phyloP scores from a whole-genome alignment of 2,329 filamentous ascomycete genomes.

The Hypoxylon sp. region DNA sequence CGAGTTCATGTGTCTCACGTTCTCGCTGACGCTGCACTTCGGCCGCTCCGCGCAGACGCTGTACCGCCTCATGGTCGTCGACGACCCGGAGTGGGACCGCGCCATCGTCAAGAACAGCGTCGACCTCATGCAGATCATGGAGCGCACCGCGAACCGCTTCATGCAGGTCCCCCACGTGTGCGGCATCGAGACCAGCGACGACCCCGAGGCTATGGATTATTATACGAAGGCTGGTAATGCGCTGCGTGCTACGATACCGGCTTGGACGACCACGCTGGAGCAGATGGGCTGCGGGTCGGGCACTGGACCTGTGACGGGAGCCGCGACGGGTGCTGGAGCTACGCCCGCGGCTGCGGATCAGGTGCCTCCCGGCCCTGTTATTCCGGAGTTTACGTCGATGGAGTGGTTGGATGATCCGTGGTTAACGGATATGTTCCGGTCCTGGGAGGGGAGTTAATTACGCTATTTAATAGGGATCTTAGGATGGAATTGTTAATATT shows the following conservation, averaged over 20 bases:
- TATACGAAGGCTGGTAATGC: conserved; percentile 46
- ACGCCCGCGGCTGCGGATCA: conserved; percentile 7
- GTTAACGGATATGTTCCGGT: conserved; percentile 45
- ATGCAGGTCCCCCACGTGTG: conserved; percentile 39
- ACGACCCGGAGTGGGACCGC: conserved; percentile 52
- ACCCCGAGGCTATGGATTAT: conserved; percentile 37
- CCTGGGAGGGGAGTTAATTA: conserved; percentile 32
- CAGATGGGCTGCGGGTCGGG: conserved; percentile 32
- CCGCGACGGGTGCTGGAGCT: neutral
- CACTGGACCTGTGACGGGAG: neutral
- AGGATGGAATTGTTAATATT: neutral
- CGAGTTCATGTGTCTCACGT: conserved; percentile 46
- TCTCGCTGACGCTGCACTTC: conserved; percentile 49
- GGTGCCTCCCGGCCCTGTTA: conserved; percentile 26
- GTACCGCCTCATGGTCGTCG: conserved; percentile 50
- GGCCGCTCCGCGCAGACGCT: conserved; percentile 49
- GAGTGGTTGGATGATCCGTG: conserved; percentile 51
- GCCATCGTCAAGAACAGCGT: conserved; percentile 35
- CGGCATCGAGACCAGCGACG: conserved; percentile 40
- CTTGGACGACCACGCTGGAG: conserved; percentile 46
- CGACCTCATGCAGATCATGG: conserved; percentile 47
- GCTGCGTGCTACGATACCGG: conserved; percentile 43
- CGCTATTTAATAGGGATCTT: neutral
- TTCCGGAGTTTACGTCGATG: conserved; percentile 45
- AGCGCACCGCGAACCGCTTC: conserved; percentile 42